Evolutionary conservation across 192 early-diverging fungal species (phyloP), one percentile per base, ranked within the genome.

Genomic region (Podila minutissima): DNA sequence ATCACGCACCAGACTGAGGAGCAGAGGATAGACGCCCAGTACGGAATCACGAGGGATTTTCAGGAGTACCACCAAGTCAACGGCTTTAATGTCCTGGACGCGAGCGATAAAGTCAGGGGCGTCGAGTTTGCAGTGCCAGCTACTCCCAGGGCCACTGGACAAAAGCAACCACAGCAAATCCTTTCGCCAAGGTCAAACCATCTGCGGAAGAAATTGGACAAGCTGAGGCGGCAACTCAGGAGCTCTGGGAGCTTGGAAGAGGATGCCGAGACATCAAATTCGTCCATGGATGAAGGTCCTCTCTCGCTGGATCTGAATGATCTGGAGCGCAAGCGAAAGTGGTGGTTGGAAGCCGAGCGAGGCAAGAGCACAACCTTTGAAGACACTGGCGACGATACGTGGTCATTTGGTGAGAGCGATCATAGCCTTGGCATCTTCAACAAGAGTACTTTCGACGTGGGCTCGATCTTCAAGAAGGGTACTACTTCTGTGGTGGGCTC

Each of bases 31-130:
- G 64, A 57, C 15, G 53, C 4, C 58, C 59, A 1, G 41, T 69
- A 79, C 49, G 76, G 64, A 0, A 64, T 79, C 22, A 46, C 76
- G 26, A 64, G 69, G 5, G 76, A 79, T 19, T 79, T 79, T 64
- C 76, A 79, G 35, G 67, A 65, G n/a, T 79, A 72, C 67, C 61
- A 69, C 12, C 58, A 53, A 29, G 65, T 35, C 32, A 79, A 79
- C 5, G 76, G 66, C 17, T 79, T 20, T 20, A 35, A 79, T 19
- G 49, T 72, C 11, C 59, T 79, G 60, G 76, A 79, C 28, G 67
- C 71, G 69, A 71, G 62, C 24, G 59, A 78, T 24, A 6, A 26
- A 2, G 29, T 67, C 5, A 17, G n/a, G 13, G 67, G 62, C n/a
- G 48, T 69, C 5, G 10, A 33, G 33, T 22, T 64, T 19, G 20